These are phyloP conservation scores for Verticillium nonalfalfae DNA, from an alignment of 2,329 filamentous ascomycete species.

Conservation along the genomic window DNA sequence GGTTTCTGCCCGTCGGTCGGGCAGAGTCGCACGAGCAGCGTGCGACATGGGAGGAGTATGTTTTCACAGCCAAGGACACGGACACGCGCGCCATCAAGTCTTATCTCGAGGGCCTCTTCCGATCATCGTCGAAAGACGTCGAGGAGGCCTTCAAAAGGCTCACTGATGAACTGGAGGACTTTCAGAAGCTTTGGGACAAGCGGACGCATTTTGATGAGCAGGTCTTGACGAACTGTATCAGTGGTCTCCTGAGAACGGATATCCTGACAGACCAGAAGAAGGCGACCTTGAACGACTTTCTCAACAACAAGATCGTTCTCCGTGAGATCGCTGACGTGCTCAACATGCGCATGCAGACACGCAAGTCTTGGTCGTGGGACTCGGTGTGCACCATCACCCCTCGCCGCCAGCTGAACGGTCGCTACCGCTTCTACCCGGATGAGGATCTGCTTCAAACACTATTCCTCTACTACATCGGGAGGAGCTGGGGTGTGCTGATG, in stretches of 20 bases:
- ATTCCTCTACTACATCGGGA: constrained; percentile 32
- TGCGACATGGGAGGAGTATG: constrained; percentile 45
- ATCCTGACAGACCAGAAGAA: constrained; percentile 35
- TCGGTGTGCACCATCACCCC: constrained; percentile 27
- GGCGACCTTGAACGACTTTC: constrained; percentile 28
- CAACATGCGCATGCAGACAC: constrained; percentile 33
- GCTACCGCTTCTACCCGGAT: constrained; percentile 51
- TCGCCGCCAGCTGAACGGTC: constrained; percentile 34
- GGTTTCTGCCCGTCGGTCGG: constrained; percentile 41
- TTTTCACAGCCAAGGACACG: constrained; percentile 42
- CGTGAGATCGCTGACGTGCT: constrained; percentile 36
- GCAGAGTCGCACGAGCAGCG: constrained; percentile 48
- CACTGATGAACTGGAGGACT: constrained; percentile 26
- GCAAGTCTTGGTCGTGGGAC: constrained; percentile 32
- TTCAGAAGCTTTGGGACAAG: constrained; percentile 20
- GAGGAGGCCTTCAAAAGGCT: constrained; percentile 34
- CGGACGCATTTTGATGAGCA: constrained; percentile 22
- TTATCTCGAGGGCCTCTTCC: constrained; percentile 48
- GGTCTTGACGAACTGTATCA: constrained; percentile 24
- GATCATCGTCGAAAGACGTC: constrained; percentile 22
- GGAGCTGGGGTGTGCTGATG: constrained; percentile 25
- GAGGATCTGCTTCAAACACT: constrained; percentile 40
- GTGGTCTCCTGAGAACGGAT: constrained; percentile 30
- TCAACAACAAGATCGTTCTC: constrained; percentile 29
- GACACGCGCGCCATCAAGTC: constrained; percentile 35